Evolutionary conservation across 2,329 filamentous ascomycete species (phyloP).

Genomic region (Penicillium sumatraense): DNA sequence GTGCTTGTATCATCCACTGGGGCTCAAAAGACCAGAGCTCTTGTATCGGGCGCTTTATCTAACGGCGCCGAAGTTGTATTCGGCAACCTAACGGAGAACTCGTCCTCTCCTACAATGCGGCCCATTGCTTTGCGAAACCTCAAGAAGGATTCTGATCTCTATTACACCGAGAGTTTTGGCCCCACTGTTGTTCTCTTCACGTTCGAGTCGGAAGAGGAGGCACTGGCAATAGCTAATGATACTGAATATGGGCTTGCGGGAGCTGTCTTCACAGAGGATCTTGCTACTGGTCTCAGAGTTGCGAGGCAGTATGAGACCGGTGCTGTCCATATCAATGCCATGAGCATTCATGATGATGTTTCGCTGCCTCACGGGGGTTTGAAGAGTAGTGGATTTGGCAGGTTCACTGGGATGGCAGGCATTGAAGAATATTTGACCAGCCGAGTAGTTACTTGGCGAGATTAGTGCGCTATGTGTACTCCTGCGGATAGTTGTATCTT

Average conservation of each 20-base stretch:
- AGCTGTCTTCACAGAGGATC: slow-evolving; percentile 50
- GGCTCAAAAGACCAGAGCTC: neutral
- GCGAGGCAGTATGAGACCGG: slow-evolving; percentile 29
- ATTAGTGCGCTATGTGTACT: neutral
- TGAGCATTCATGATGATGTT: slow-evolving; percentile 68
- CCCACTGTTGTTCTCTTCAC: slow-evolving; percentile 69
- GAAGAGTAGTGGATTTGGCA: slow-evolving; percentile 2
- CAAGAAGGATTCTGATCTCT: slow-evolving; percentile 62
- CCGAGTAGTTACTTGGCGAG: neutral
- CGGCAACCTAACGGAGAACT: neutral
- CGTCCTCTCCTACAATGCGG: neutral
- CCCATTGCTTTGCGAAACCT: neutral
- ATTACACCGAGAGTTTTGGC: slow-evolving; percentile 72
- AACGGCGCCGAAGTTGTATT: neutral
- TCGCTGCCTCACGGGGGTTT: slow-evolving; percentile 67
- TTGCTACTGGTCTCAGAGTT: neutral
- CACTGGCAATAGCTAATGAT: slow-evolving; percentile 44
- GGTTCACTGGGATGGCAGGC: neutral
- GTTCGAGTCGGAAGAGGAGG: slow-evolving; percentile 48
- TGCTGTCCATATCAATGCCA: slow-evolving; percentile 68
- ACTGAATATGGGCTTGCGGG: slow-evolving; percentile 45
- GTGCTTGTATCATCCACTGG: neutral
- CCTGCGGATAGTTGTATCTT: neutral
- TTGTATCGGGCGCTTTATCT: neutral
- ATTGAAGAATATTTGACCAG: neutral